Percentiles rank a stretch among this genome's conserved stretches.
These are phyloP conservation scores for Phaseolus coccineus DNA, from an alignment of 331 rosid genomes.

Conservation along the genomic window DNA sequence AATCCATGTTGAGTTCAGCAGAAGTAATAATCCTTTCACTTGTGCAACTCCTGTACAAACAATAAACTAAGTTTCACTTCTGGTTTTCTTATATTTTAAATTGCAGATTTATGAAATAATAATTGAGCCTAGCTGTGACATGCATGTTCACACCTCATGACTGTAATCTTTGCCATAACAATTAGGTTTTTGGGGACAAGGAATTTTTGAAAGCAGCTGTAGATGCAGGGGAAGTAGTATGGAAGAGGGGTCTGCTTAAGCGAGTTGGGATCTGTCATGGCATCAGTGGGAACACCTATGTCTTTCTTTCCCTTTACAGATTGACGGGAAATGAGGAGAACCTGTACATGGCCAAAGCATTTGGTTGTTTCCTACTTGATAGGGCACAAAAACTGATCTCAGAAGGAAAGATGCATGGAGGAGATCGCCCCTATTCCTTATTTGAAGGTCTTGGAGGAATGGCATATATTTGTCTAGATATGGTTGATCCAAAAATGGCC, in stretches of 20 bases:
- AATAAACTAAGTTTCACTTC: slow-evolving; percentile 6
- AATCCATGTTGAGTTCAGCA: neutral
- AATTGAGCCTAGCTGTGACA: neutral
- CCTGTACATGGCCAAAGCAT: slow-evolving; percentile 80
- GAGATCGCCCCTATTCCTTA: slow-evolving; percentile 77
- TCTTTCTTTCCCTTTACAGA: slow-evolving; percentile 81
- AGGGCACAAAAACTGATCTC: slow-evolving; percentile 60
- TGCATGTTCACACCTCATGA: slow-evolving; percentile 20
- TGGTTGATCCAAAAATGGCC: slow-evolving; percentile 68
- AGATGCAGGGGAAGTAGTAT: slow-evolving; percentile 81
- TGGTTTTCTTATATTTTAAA: neutral
- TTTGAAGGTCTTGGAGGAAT: slow-evolving; percentile 90
- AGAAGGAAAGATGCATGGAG: slow-evolving; percentile 80
- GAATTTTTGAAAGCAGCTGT: slow-evolving; percentile 74
- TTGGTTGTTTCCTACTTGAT: slow-evolving; percentile 75
- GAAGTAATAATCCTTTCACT: slow-evolving; percentile 1
- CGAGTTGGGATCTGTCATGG: slow-evolving; percentile 90
- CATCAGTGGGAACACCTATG: slow-evolving; percentile 78
- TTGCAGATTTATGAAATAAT: neutral
- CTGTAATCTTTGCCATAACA: slow-evolving; percentile 16
- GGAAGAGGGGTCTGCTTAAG: slow-evolving; percentile 82
- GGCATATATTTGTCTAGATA: slow-evolving; percentile 71
- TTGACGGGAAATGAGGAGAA: slow-evolving; percentile 65
- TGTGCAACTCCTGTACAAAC: neutral
- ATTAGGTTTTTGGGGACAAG: slow-evolving; percentile 71